Evolutionary conservation across 441 rosid species (phyloP), one percentile per base, ranked within the genome.

Genomic region (Hura crepitans): DNA sequence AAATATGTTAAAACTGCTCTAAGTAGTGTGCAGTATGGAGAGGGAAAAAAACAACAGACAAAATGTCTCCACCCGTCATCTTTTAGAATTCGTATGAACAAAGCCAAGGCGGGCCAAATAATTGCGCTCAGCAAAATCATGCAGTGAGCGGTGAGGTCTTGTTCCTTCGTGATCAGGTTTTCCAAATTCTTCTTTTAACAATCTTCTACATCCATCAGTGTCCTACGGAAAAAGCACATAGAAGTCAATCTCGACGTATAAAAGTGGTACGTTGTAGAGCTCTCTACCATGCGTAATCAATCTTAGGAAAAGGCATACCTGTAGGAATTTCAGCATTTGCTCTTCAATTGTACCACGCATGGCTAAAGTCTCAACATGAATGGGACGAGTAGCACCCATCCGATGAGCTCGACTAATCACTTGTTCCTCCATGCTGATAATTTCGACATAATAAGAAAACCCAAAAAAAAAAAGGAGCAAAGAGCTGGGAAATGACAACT

Each of bases 341-440:
- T 92, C 95, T 82, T 95, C 98, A 54, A 95, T 89, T 25, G 99
- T 90, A 70, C 96, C 93, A 71, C 81, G 80, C 98, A 95, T 95
- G 13, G 91, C 89, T 75, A 95, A 75, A 65, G 97, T 92, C 75
- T 95, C 97, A 60, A 95, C 99, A 55, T 84, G 74, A 80, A 92
- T 87, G 66, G 99, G 97, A 64, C 96, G 89, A 61, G 86, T 84
- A 63, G 99, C 98, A 35, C 99, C 99, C 99, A 95, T 89, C 71
- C 99, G 82, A 78, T 92, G 98, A 75, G 98, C 99, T 35, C 97
- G 97, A 74, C 98, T 95, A 30, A 95, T 90, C 60, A 95, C 99
- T 77, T 95, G 99, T 78, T 95, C 98, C 85, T 95, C 99, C 96
- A 90, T 85, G 82, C 99, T 95, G 82, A 71, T 62, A 70, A 63